Evolutionary conservation across 202 grass and related monocot species (phyloP), one percentile per base, ranked within the genome.

Genomic region (Musa balbisiana): DNA sequence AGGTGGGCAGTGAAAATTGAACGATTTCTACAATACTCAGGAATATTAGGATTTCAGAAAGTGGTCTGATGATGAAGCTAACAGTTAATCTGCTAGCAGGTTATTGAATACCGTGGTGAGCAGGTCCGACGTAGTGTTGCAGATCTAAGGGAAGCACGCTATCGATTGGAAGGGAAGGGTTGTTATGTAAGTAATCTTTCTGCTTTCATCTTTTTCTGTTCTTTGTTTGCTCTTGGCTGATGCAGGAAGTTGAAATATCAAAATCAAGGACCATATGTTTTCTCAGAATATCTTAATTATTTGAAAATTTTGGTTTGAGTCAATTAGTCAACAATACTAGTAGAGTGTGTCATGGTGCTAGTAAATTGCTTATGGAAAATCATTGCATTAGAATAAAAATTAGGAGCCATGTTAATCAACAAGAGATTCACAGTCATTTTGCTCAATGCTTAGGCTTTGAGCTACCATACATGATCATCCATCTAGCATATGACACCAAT

Each of bases 101-200:
- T 93, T 43, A 84, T 93, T 59, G 94, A 98, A 74, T 98, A 98
- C 81, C 88, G 94, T 24, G 94, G 94, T 81, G 90, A 93, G 72
- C 94, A 93, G 85, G 94, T 98, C 56, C 87, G 91, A 72, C 79
- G 91, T 83, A 98, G 88, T 60, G 79, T 98, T 74, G 94, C 94
- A 71, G 94, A 98, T 84, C 84, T 94, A 55, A 81, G 94, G 79
- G 94, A 98, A 82, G 85, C 73, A 80, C 78, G 80, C 56, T 98
- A 98, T 74, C 88, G 81, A 3, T 73, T 83, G 72, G 84, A 93
- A 76, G 88, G 88, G 75, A 98, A 98, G 89, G 94, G 93, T 94
- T 98, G 94, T 83, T 98, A 98, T 86, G 91, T 98, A 83, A 88
- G 83, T 85, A 27, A 52, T 83, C 70, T 81, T 77, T 64, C 72